Base-by-base conservation (phyloP, 345 rosid genomes). In the Trapa bicornis region DNA sequence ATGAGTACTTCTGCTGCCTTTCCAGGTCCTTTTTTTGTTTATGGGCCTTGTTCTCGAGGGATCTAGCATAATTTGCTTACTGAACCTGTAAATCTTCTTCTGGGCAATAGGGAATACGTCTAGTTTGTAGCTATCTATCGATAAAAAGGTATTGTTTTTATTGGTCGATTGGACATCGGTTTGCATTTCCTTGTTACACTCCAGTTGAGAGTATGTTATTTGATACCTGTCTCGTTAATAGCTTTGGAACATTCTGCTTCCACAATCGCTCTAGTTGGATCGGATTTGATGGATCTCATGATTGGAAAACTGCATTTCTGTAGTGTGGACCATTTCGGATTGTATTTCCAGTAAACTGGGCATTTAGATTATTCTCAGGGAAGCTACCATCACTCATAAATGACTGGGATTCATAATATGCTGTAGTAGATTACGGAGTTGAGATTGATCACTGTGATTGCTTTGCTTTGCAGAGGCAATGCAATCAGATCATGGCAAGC, bases 11-110 rank as follows among this genome's bases (percentile, higher is more conserved):
- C 70, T 71, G 66, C 65, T 76, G 67, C 73, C 69, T 17, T 29
- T 61, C 67, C 56, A 80, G 77, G 92, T 84, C 68, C 71, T 80
- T 71, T 22, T 22, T 64, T 77, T 66, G 32, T 14, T 78, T 74
- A 54, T 65, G 60, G 76, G 65, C 76, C 68, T 81, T 77, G 77
- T 73, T 85, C 78, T 74, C 71, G 66, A 74, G 78, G 89, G 87
- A 66, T 92, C 95, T 83, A 72, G 76, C 77, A 57, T 43, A 65
- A 75, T 77, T 80, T 72, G 68, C 71, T 67, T 75, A 72, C 74
- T 87, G 81, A 82, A 79, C 79, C 85, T 69, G 72, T 72, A 56
- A 61, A 72, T 63, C 70, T 61, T 29, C 70, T 29, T 42, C 47
- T 57, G 35, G 65, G 60, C 37, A 36, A 54, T 64, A 48, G 53